These are phyloP conservation scores for Candida ipomoeae DNA, from an alignment of 805 yeast genomes.

Conservation along the genomic window DNA sequence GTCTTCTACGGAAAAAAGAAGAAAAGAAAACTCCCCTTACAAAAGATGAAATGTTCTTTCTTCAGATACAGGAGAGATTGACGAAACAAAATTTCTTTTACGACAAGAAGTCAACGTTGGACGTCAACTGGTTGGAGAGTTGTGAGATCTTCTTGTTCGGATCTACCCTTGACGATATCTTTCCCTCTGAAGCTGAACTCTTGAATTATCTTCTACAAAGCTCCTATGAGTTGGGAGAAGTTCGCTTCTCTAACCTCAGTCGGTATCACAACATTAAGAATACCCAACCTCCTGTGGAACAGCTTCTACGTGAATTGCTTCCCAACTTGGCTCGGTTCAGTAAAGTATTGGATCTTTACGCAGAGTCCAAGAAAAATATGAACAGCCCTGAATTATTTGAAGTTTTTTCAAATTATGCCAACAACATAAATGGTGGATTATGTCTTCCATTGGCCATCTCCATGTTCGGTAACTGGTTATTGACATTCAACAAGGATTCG, in stretches of 20 bases:
- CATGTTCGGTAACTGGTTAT: slow-evolving; percentile 25
- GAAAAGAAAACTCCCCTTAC: not conserved
- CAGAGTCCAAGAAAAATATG: slow-evolving; percentile 13
- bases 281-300: not conserved
- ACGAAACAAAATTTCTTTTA: slow-evolving; percentile 4
- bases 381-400: slow-evolving; percentile 18
- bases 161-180: slow-evolving; percentile 12
- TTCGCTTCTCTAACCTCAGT: slow-evolving; percentile 16
- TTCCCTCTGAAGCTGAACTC: slow-evolving; percentile 9
- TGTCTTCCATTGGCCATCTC: slow-evolving; percentile 23
- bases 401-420: slow-evolving; percentile 15
- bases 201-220: slow-evolving; percentile 16
- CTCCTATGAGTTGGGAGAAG: slow-evolving; percentile 19
- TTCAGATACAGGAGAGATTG: slow-evolving; percentile 6
- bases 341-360: slow-evolving; percentile 17
- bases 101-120: slow-evolving; percentile 7
- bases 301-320: slow-evolving; percentile 7
- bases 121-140: slow-evolving; percentile 16
- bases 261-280: slow-evolving; percentile 9
- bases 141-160: slow-evolving; percentile 23
- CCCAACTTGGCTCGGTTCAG: slow-evolving; percentile 12
- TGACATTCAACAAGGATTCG: slow-evolving; percentile 17
- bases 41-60: slow-evolving; percentile 10
- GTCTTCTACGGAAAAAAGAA: slow-evolving; percentile 6
- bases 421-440: slow-evolving; percentile 12